Percentiles rank a stretch among this genome's conserved stretches.
Evolutionary conservation across 108 stramenopile species (phyloP).

Genomic region (Mediolabrus comicus): DNA sequence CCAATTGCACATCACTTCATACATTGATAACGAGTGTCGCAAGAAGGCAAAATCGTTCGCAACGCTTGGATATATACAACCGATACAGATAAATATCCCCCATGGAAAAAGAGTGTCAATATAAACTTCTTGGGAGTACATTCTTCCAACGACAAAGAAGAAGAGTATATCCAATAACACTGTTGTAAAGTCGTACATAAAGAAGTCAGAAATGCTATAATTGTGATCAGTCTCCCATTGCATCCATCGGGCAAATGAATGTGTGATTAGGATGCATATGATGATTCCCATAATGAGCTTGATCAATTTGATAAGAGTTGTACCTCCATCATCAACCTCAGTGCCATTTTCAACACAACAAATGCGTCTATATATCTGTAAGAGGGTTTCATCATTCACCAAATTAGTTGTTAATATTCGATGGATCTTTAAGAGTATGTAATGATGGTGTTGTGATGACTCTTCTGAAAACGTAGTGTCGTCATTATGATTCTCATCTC

Average conservation of each 20-base stretch:
- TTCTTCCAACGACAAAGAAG: conserved; percentile 68
- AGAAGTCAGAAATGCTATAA: conserved; percentile 48
- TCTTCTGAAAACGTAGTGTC: too few species aligned
- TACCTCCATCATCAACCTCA: conserved; percentile 16
- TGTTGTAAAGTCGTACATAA: conserved; percentile 52
- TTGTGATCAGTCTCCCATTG: conserved; percentile 45
- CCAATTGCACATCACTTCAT: conserved; percentile 70
- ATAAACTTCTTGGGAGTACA: conserved; percentile 36
- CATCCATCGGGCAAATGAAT: conserved; percentile 49
- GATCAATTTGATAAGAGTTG: conserved; percentile 45
- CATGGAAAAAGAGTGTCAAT: conserved; percentile 52
- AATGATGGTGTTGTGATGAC: not conserved
- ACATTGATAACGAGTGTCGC: conserved; percentile 60
- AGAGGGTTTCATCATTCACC: not conserved
- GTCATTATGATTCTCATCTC: not conserved
- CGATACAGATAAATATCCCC: conserved; percentile 27
- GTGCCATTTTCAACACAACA: not conserved
- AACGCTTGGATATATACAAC: conserved; percentile 53
- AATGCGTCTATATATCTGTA: not conserved
- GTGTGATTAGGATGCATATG: conserved; percentile 42
- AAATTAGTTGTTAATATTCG: conserved; percentile 4
- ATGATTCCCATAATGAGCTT: conserved; percentile 53
- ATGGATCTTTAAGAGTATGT: not conserved
- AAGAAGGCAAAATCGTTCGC: conserved; percentile 47
- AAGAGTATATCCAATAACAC: conserved; percentile 58